Evolutionary conservation across 2,329 filamentous ascomycete genomes (phyloP), one percentile per base, ranked within the genome.

Genomic region (Trichoderma polysporum): DNA sequence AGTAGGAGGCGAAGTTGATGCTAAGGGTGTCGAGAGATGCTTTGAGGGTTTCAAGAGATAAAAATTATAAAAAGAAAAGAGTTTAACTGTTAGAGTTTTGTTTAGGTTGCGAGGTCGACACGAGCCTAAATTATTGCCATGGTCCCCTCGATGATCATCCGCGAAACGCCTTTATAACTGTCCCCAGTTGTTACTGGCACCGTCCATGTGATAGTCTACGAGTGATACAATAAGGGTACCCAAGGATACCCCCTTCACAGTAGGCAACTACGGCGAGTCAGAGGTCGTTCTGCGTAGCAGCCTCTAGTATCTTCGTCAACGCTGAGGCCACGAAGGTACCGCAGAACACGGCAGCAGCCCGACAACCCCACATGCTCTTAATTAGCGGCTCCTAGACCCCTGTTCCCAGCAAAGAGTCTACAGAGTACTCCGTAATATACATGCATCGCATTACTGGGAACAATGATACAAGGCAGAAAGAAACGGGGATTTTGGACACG

Each of bases 91-190:
- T n/a, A n/a, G n/a, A n/a, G n/a, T n/a, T 54, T 22, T 45, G 10
- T 41, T 58, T 60, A 60, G 58, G 64, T 61, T 54, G 64, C 22
- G 31, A 47, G 49, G 47, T 50, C 25, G 45, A 47, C 39, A 33
- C 37, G 61, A 61, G 58, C 50, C 66, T 50, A 61, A 67, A 27
- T 35, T 19, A 60, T 29, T 25, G 53, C 50, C 22, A 47, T 49
- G 50, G 47, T 50, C n/a, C 50, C 66, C n/a, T 67, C 58, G 58
- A 63, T 50, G 66, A 62, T 62, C 66, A 67, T 62, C 58, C 66
- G 58, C 31, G 25, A 56, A 33, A 52, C 31, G 39, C 50, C 19
- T 39, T 41, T 31, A 47, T 29, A 45, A 35, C 31, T 47, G 59
- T 62, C 59, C 22, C 27, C 41, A 67, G 49, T 50, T n/a, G 49